Conservation (phyloP, 371 early-diverging fungal species). For the Conidiobolus coronatus region DNA sequence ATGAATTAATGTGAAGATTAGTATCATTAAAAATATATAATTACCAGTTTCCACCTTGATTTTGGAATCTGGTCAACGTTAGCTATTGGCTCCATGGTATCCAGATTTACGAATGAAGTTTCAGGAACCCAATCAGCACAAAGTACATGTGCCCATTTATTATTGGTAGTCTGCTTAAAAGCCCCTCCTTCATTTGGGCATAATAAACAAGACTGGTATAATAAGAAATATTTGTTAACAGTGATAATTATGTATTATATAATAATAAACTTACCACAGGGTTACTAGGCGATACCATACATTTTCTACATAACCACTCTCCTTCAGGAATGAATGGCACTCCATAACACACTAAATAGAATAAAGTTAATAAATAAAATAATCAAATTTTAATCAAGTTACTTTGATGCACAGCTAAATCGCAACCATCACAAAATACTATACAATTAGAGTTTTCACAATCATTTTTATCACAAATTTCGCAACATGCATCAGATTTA, state of each 20-base stretch:
- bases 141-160: conserved; percentile 87
- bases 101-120: conserved; percentile 64
- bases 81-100: conserved; percentile 96
- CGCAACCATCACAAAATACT: conserved; percentile 98
- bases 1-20: background rate
- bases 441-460: conserved; percentile 94
- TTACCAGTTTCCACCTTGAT: conserved; percentile 60
- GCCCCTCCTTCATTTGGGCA: conserved; percentile 92
- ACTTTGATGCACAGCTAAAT: conserved; percentile 96
- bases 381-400: conserved; percentile 3
- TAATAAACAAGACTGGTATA: conserved; percentile 48
- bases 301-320: conserved; percentile 95
- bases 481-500: conserved; percentile 52
- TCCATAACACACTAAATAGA: conserved; percentile 82
- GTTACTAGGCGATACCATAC: conserved; percentile 77
- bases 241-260: background rate
- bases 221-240: background rate
- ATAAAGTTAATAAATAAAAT: background rate
- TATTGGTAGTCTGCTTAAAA: conserved; percentile 81
- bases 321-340: conserved; percentile 98
- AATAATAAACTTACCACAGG: conserved; percentile 27
- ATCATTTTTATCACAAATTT: conserved; percentile 88
- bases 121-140: conserved; percentile 96
- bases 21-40: background rate
- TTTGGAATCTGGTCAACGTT: conserved; percentile 64